A percentile compares a stretch with the other conserved stretches of the same genome.
These are phyloP conservation scores for Smittium culicis DNA, from an alignment of 371 early-diverging fungal species.

Conservation along the genomic window DNA sequence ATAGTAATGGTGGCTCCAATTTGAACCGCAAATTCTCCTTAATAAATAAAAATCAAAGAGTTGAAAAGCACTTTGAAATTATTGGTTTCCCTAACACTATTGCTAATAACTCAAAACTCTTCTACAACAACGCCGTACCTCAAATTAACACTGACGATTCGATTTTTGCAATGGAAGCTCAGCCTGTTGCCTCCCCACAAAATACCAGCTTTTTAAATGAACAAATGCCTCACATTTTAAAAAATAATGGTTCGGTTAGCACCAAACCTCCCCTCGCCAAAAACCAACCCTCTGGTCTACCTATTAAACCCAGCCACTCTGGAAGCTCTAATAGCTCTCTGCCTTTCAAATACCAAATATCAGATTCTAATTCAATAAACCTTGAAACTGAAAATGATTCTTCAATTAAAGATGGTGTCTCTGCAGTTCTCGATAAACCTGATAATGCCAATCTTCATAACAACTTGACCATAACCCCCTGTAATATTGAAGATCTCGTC, in stretches of 20 bases:
- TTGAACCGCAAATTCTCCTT: neutral
- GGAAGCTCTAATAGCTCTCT: neutral
- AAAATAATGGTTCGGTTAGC: neutral
- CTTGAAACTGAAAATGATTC: neutral
- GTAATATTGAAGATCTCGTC: neutral
- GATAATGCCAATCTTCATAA: neutral
- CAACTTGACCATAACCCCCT: neutral
- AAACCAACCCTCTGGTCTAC: neutral
- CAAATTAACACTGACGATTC: neutral
- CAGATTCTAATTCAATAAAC: neutral
- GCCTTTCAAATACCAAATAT: neutral
- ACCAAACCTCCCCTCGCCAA: neutral
- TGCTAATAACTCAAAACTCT: neutral
- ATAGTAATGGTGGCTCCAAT: neutral
- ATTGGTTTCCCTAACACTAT: neutral
- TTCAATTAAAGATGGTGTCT: neutral
- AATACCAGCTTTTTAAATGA: neutral
- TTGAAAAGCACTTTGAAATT: neutral
- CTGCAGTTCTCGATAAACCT: neutral
- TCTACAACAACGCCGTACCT: neutral
- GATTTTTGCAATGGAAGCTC: conserved; percentile 6
- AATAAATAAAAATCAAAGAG: neutral
- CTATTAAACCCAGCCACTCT: neutral
- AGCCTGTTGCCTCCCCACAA: conserved; percentile 1
- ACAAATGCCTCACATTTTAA: neutral